Percentiles rank a stretch among this genome's conserved stretches.
Evolutionary conservation across 768 basidiomycete genomes (phyloP).

Genomic region (Pluteus cervinus): DNA sequence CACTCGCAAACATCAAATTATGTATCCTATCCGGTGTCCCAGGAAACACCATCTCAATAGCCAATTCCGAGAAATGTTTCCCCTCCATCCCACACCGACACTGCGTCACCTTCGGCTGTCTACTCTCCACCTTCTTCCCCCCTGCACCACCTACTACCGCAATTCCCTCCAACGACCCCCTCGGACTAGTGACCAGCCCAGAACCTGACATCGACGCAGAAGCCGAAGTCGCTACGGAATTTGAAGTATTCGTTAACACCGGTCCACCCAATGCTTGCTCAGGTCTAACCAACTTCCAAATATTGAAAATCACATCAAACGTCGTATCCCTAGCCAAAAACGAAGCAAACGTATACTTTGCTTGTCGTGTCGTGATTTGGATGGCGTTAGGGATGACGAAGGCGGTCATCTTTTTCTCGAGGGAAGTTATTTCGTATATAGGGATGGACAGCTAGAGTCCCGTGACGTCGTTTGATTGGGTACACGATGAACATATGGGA

Average conservation of each 20-base stretch:
- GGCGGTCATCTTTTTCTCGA: constrained; percentile 98
- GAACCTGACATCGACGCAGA: constrained; percentile 31
- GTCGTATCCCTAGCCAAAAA: constrained; percentile 96
- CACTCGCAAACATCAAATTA: constrained; percentile 93
- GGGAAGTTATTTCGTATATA: constrained; percentile 75
- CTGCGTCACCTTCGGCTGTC: constrained; percentile 49
- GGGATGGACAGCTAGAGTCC: constrained; percentile 72
- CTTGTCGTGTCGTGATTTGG: constrained; percentile 74
- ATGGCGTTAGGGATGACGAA: constrained; percentile 98
- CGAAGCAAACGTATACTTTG: constrained; percentile 92
- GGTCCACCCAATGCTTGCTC: too few relatives aligned
- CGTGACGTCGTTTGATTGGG: too few relatives aligned
- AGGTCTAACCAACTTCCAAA: constrained; percentile 89
- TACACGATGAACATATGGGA: too few relatives aligned
- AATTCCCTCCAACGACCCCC: constrained; percentile 28
- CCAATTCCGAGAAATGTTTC: constrained; percentile 64
- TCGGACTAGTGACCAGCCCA: constrained; percentile 28
- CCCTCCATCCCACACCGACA: constrained; percentile 72
- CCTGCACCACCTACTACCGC: constrained; percentile 12
- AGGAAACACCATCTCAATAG: constrained; percentile 75
- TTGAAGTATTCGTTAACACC: too few relatives aligned
- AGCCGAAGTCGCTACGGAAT: too few relatives aligned
- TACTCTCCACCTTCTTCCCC: constrained; percentile 8
- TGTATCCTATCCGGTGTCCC: constrained; percentile 94
- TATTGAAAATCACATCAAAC: constrained; percentile 91